Evolutionary conservation across 768 basidiomycete genomes (phyloP).

Genomic region (Kwoniella dendrophila): DNA sequence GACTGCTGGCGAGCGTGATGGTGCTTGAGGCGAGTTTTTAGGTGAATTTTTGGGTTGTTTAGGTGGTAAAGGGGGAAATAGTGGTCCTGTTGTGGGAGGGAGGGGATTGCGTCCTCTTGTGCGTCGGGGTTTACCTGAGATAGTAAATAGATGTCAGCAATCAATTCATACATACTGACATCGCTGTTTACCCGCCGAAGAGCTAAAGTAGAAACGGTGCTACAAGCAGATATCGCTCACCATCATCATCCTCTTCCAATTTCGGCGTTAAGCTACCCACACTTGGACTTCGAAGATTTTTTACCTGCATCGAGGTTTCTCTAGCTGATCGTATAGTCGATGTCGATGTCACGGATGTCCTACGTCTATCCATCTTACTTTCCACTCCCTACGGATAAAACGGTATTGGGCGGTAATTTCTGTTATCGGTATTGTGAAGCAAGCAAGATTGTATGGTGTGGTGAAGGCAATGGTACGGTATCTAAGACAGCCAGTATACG

Average conservation of each 20-base stretch:
- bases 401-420: not conserved
- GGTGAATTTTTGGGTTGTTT: slow-evolving; percentile 58
- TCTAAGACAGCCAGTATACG: too few species aligned
- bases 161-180: not conserved
- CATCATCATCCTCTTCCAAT: slow-evolving; percentile 42
- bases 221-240: slow-evolving; percentile 29
- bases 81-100: slow-evolving; percentile 63
- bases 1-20: slow-evolving; percentile 28
- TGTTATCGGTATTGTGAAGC: not conserved
- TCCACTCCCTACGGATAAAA: not conserved
- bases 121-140: slow-evolving; percentile 34
- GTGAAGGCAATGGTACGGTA: not conserved
- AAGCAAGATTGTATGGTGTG: not conserved
- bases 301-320: slow-evolving; percentile 15
- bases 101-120: slow-evolving; percentile 57
- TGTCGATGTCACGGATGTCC: slow-evolving; percentile 17
- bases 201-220: not conserved
- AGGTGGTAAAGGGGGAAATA: slow-evolving; percentile 53
- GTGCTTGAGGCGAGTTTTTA: slow-evolving; percentile 43
- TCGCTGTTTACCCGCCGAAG: not conserved
- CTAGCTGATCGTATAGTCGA: slow-evolving; percentile 15
- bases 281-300: slow-evolving; percentile 30
- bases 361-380: slow-evolving; percentile 14
- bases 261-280: slow-evolving; percentile 34
- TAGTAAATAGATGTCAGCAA: not conserved